Evolutionary conservation across 495 filamentous ascomycete genomes (phyloP), one percentile per base, ranked within the genome.

Genomic region (Letharia columbiana): DNA sequence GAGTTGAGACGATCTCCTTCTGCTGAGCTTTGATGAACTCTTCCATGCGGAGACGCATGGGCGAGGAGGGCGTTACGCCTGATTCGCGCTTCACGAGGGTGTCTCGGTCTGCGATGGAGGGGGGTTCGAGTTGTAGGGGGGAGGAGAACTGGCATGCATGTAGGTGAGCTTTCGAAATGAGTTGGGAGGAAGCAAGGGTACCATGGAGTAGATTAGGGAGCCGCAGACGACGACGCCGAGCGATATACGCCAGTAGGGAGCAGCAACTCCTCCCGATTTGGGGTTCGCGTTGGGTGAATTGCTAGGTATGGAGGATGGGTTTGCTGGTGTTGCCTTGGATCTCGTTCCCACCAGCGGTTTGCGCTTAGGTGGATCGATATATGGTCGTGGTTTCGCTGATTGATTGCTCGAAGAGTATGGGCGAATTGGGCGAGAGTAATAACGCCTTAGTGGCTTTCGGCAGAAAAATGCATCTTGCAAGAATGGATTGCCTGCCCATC

Each of bases 21-120:
- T 99, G 94, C 69, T 97, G 89, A 64, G 89, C 83, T 74, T 94
- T 94, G 75, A 98, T 92, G 74, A 98, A 89, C 66, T 88, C 83
- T 76, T 98, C 95, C 94, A 98, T 98, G 49, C 92, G 91, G 52
- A 97, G 81, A 57, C 95, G 93, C 95, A 99, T 99, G 0, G 95
- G 92, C 12, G 91, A 96, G 69, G 81, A 77, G 18, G 58, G 13
- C 15, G 81, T 86, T 33, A 92, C 74, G 58, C 82, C 86, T 28
- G 81, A 80, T 74, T 89, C 87, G 40, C 83, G 81, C 74, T 89
- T 91, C 49, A 78, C 79, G 52, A 86, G 77, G 63, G 75, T 77
- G 75, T 92, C 90, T 60, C 84, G 83, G 68, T 91, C 88, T 72
- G 89, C 88, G 63, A 91, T 91, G 62, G 89, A 80, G 40, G 85